Evolutionary conservation across 345 rosid genomes (phyloP).

Genomic region (Arabidopsis thaliana): DNA sequence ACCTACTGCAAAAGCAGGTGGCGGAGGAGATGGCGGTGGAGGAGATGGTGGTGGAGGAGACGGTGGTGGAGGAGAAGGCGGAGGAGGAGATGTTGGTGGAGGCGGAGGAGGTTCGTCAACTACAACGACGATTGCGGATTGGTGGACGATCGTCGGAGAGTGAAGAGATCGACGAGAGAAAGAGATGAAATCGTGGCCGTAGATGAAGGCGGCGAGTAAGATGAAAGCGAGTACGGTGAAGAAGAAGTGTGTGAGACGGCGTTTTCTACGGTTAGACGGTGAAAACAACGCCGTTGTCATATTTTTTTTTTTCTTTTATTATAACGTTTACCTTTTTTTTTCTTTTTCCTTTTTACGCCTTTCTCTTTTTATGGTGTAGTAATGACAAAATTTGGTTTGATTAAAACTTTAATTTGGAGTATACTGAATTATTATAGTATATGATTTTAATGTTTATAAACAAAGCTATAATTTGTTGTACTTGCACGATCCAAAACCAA

Average conservation of each 20-base stretch:
- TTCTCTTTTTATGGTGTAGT: neutral
- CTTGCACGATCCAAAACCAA: constrained; percentile 32
- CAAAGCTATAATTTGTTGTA: neutral
- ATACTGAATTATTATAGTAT: neutral
- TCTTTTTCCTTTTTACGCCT: neutral
- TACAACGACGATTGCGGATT: neutral
- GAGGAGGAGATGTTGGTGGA: neutral
- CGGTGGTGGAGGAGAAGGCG: constrained; percentile 10
- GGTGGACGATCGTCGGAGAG: constrained; percentile 31
- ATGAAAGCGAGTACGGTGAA: constrained; percentile 67
- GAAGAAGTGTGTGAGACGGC: constrained; percentile 67
- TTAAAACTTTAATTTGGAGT: constrained; percentile 26
- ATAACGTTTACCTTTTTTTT: neutral
- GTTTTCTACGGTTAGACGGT: constrained; percentile 53
- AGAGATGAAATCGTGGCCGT: constrained; percentile 72
- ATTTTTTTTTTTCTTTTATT: neutral
- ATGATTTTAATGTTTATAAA: neutral
- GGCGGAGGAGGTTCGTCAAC: constrained; percentile 13
- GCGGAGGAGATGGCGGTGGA: neutral
- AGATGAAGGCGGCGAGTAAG: constrained; percentile 61
- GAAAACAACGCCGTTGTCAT: constrained; percentile 35
- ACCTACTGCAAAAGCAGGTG: constrained; percentile 46
- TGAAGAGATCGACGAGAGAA: constrained; percentile 55
- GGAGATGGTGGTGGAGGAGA: constrained; percentile 18
- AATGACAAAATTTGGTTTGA: neutral